These are phyloP conservation scores for Fusarium heterosporum DNA, from an alignment of 2,329 filamentous ascomycete genomes.

Conservation along the genomic window DNA sequence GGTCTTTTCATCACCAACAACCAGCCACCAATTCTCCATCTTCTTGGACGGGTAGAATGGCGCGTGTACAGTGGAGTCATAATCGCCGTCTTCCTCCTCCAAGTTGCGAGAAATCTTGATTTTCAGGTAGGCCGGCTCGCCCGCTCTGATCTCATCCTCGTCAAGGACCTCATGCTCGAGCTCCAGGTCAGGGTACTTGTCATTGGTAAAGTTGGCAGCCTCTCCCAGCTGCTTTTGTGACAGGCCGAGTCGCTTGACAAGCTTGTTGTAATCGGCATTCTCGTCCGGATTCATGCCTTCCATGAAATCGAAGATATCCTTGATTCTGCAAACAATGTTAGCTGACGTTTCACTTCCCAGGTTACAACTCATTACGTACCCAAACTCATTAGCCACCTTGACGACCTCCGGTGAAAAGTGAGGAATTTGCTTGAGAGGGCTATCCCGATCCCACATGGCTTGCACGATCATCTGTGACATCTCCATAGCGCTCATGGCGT, in stretches of 20 bases:
- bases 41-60: slow-evolving; percentile 94
- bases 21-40: slow-evolving; percentile 98
- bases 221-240: slow-evolving; percentile 85
- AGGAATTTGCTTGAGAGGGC: slow-evolving; percentile 96
- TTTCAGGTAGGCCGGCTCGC: slow-evolving; percentile 83
- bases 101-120: slow-evolving; percentile 88
- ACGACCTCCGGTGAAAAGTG: slow-evolving; percentile 89
- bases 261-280: slow-evolving; percentile 81
- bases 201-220: slow-evolving; percentile 95
- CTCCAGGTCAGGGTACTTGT: slow-evolving; percentile 95
- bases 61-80: slow-evolving; percentile 88
- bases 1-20: slow-evolving; percentile 91
- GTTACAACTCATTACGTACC: slow-evolving; percentile 61
- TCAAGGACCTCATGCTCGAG: slow-evolving; percentile 90
- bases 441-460: slow-evolving; percentile 98
- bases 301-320: slow-evolving; percentile 98
- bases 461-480: slow-evolving; percentile 99
- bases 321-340: slow-evolving; percentile 70
- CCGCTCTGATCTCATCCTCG: slow-evolving; percentile 80
- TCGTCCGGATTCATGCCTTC: slow-evolving; percentile 97
- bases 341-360: slow-evolving; percentile 25
- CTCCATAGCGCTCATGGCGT: slow-evolving; percentile 98
- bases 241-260: slow-evolving; percentile 83
- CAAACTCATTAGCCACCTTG: slow-evolving; percentile 82
- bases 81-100: slow-evolving; percentile 69